phyloP scores from a whole-genome alignment of 2,329 filamentous ascomycete genomes.

The Colletotrichum theobromicola region DNA sequence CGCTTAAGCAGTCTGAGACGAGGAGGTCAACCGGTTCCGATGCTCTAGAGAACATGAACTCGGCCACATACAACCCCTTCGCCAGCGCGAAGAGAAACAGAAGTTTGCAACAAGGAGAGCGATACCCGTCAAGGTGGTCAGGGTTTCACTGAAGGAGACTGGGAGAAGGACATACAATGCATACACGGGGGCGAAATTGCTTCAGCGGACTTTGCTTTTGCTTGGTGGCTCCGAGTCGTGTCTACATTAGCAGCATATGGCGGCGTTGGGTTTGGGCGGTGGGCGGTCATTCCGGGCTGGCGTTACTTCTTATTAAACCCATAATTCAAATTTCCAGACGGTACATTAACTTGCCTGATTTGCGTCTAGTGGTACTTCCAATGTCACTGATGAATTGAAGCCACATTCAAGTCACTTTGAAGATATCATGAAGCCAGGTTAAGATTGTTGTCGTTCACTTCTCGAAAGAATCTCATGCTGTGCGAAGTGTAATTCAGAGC shows the following conservation, averaged over 20 bases:
- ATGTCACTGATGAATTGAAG: neutral
- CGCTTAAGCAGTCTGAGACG: slow-evolving; percentile 40
- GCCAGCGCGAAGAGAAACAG: slow-evolving; percentile 39
- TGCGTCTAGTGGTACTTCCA: neutral
- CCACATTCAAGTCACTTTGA: neutral
- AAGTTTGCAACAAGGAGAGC: slow-evolving; percentile 39
- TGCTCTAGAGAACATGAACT: slow-evolving; percentile 12
- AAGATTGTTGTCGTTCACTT: too few relatives aligned
- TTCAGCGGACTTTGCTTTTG: neutral
- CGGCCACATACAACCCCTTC: slow-evolving; percentile 40
- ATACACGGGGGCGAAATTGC: neutral
- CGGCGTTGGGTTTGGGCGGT: slow-evolving; percentile 5
- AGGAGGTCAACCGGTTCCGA: slow-evolving; percentile 27
- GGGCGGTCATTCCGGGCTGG: neutral
- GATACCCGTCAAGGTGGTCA: slow-evolving; percentile 39
- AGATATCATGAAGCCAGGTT: neutral
- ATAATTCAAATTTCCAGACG: neutral
- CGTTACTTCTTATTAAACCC: neutral
- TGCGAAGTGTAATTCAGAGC: neutral
- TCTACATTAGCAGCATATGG: slow-evolving; percentile 12
- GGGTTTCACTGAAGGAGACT: slow-evolving; percentile 19
- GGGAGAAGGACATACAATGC: neutral
- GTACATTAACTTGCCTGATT: neutral
- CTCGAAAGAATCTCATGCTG: neutral
- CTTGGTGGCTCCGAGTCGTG: neutral